phyloP scores from a whole-genome alignment of 331 rosid species.

The Quercus tomentella region DNA sequence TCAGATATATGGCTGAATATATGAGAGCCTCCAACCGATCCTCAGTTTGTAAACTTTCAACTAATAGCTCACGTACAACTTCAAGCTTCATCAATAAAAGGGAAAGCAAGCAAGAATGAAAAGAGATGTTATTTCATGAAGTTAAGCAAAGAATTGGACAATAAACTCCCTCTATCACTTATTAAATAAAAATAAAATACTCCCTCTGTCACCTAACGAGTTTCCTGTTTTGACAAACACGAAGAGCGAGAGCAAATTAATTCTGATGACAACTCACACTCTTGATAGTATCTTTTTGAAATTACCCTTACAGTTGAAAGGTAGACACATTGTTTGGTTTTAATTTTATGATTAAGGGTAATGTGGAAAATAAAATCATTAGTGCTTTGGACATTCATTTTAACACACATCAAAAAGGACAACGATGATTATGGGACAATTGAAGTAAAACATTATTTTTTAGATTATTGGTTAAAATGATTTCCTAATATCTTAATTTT shows the following conservation, averaged over 20 bases:
- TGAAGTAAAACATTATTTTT: background rate
- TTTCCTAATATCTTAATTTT: no score
- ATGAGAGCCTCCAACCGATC: slow-evolving; percentile 72
- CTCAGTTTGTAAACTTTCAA: slow-evolving; percentile 42
- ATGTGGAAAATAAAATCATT: background rate
- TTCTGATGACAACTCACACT: background rate
- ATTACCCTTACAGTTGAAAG: background rate
- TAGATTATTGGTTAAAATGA: no score
- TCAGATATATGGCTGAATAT: slow-evolving; percentile 84
- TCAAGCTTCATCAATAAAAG: slow-evolving; percentile 66
- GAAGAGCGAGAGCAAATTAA: no score
- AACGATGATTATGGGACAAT: background rate
- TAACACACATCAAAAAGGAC: background rate
- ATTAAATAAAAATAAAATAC: background rate
- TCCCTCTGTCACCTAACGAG: background rate
- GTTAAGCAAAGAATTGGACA: background rate
- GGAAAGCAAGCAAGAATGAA: background rate
- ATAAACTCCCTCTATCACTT: background rate
- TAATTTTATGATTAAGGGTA: background rate
- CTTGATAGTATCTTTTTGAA: background rate
- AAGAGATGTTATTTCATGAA: background rate
- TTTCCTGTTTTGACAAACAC: background rate
- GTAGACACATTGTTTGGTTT: background rate
- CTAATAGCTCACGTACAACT: slow-evolving; percentile 59
- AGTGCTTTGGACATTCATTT: background rate